Evolutionary conservation across 495 filamentous ascomycete genomes (phyloP).

Genomic region (Platismatia glauca): DNA sequence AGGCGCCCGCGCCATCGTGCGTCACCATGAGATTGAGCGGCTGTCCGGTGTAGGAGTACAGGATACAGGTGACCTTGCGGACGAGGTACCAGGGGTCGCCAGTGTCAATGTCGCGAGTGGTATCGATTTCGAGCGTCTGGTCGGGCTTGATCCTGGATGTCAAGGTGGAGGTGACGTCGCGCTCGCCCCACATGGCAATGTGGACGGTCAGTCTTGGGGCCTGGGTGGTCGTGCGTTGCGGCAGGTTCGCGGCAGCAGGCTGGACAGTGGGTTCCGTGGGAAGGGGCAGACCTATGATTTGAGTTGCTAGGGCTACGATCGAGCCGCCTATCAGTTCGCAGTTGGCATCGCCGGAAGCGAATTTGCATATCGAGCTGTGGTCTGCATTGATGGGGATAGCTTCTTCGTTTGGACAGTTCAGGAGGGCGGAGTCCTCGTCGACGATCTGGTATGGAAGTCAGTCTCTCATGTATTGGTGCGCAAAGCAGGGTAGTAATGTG

Average conservation of each 20-base stretch:
- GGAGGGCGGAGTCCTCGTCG: slow-evolving; percentile 18
- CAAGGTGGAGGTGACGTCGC: slow-evolving; percentile 8
- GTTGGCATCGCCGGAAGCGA: slow-evolving; percentile 10
- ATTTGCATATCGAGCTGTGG: slow-evolving; percentile 23
- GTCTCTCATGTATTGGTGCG: neutral
- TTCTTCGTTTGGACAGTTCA: slow-evolving; percentile 20
- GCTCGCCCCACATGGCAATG: slow-evolving; percentile 11
- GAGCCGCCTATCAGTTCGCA: slow-evolving; percentile 7
- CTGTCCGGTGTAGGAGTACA: slow-evolving; percentile 8
- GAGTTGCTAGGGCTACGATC: slow-evolving; percentile 9
- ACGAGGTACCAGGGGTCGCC: slow-evolving; percentile 10
- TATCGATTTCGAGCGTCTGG: slow-evolving; percentile 11
- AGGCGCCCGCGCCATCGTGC: slow-evolving; percentile 5
- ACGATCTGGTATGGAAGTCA: slow-evolving; percentile 15
- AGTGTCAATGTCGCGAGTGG: slow-evolving; percentile 8
- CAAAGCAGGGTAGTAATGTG: neutral
- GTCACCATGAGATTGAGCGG: slow-evolving; percentile 7
- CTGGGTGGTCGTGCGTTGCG: neutral
- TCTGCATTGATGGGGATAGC: slow-evolving; percentile 18
- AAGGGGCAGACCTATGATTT: slow-evolving; percentile 1
- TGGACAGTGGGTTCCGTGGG: neutral
- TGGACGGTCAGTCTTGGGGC: slow-evolving; percentile 4
- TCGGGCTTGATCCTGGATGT: slow-evolving; percentile 6
- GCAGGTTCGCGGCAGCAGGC: neutral
- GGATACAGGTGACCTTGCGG: slow-evolving; percentile 9